Conservation (phyloP, 371 early-diverging fungal species). For the Nosema muscidifuracis region DNA sequence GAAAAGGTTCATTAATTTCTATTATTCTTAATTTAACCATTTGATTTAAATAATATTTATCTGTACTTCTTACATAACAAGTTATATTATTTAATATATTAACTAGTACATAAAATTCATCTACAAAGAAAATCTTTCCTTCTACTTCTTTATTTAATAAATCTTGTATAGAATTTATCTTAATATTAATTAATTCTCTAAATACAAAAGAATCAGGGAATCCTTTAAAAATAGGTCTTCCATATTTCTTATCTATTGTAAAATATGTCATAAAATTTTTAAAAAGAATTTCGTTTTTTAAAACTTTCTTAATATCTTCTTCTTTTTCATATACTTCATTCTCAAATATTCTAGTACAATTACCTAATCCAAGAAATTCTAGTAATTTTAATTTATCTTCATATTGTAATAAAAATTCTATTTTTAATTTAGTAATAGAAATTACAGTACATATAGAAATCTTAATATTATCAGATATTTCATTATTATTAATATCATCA, state of each 20-base stretch:
- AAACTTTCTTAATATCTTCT: constrained; percentile 7
- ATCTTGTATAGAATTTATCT: not conserved
- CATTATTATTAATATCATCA: not conserved
- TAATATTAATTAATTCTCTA: constrained; percentile 23
- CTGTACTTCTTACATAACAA: constrained; percentile 24
- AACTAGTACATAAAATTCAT: constrained; percentile 25
- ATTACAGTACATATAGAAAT: constrained; percentile 22
- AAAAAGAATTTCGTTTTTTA: constrained; percentile 3
- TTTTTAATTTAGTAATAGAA: constrained; percentile 20
- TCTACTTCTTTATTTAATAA: constrained; percentile 15
- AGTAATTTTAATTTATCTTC: not conserved
- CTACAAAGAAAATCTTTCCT: constrained; percentile 33
- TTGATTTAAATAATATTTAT: constrained; percentile 38
- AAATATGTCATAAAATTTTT: constrained; percentile 19
- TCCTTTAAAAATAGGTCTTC: constrained; percentile 30
- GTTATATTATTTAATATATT: constrained; percentile 15
- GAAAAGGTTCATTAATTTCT: constrained; percentile 4
- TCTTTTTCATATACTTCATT: not conserved
- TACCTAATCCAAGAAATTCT: not conserved
- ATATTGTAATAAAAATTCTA: constrained; percentile 11
- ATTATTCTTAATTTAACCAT: constrained; percentile 38
- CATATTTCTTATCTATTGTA: not conserved
- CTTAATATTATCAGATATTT: not conserved
- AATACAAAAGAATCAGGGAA: constrained; percentile 43
- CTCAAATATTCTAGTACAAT: constrained; percentile 7